Base-by-base conservation (phyloP, 169 alveolate species). In the Cardiosporidium cionae region DNA sequence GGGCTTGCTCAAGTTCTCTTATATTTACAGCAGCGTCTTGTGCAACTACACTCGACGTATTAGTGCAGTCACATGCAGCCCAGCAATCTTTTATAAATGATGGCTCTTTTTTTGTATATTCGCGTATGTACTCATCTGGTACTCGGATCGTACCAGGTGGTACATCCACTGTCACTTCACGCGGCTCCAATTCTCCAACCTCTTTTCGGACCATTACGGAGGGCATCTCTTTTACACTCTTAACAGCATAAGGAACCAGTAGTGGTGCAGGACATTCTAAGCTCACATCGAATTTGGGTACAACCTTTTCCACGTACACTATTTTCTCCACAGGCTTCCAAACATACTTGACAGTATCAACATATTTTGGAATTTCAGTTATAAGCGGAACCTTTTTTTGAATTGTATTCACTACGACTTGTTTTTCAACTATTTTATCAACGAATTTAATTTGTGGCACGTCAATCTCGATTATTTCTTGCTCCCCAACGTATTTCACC, bases 191-290 rank as follows among this genome's bases (percentile, higher is more conserved):
- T n/a, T 44, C 58, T 44, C 27, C 58, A 66, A 69, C 70, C 23
- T 66, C 75, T 68, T 85, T 85, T 66, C 84, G 81, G 67, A 88
- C 83, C 88, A 86, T 86, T 32, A 88, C 90, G 52, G 93, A 89
- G n/a, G 93, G 91, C 72, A 88, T 84, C 65, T 88, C 90, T 64
- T 85, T 88, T 37, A 88, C 82, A 36, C 79, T 86, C 76, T 87
- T 91, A 64, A 86, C 90, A n/a, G 90, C 90, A 74, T 86, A 88
- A 0, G 93, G 93, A 2, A 88, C 93, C 37, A 88, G 85, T 74
- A 88, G 87, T 53, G 93, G 93, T 66, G 93, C 92, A 9, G 93
- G 93, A 65, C 93, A 88, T 68, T 86, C 92, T 44, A 88, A 87
- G 65, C 85, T 82, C 6, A 88, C 93, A 63, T 88, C 93, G 83